Evolutionary conservation across 2,329 filamentous ascomycete species (phyloP).

Genomic region (Acarospora socialis): DNA sequence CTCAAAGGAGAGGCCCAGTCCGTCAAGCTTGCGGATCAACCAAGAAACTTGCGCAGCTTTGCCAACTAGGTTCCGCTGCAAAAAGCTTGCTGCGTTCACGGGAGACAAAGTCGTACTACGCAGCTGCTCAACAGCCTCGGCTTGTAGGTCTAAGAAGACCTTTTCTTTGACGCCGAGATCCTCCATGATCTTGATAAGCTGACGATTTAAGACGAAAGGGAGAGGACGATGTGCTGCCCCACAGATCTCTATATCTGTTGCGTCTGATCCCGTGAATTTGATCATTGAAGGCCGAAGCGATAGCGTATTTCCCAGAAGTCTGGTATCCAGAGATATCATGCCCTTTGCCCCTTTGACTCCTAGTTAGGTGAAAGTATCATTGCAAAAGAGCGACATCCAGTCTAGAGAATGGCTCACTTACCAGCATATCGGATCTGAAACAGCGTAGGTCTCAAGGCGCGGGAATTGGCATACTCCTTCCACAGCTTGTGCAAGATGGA

Average conservation of each 20-base stretch:
- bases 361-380: not conserved
- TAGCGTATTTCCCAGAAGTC: constrained; percentile 43
- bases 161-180: constrained; percentile 48
- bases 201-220: constrained; percentile 58
- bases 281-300: constrained; percentile 60
- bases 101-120: constrained; percentile 43
- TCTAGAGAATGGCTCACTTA: constrained; percentile 14
- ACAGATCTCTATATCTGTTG: constrained; percentile 53
- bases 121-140: constrained; percentile 45
- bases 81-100: constrained; percentile 50
- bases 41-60: constrained; percentile 44
- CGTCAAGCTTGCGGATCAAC: constrained; percentile 46
- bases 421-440: constrained; percentile 62
- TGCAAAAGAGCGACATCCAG: not conserved
- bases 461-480: constrained; percentile 34
- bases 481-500: constrained; percentile 47
- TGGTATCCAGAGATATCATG: constrained; percentile 56
- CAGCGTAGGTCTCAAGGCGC: constrained; percentile 41
- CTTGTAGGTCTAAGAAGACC: constrained; percentile 53
- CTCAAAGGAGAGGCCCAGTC: constrained; percentile 49
- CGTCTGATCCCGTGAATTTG: constrained; percentile 52
- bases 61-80: constrained; percentile 49
- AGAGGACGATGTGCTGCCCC: constrained; percentile 53
- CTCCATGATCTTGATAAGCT: constrained; percentile 74
- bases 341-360: constrained; percentile 49